Percentiles rank a stretch among this genome's conserved stretches.
Conservation (phyloP, 148 eudicot genomes). For the Silene conica region DNA sequence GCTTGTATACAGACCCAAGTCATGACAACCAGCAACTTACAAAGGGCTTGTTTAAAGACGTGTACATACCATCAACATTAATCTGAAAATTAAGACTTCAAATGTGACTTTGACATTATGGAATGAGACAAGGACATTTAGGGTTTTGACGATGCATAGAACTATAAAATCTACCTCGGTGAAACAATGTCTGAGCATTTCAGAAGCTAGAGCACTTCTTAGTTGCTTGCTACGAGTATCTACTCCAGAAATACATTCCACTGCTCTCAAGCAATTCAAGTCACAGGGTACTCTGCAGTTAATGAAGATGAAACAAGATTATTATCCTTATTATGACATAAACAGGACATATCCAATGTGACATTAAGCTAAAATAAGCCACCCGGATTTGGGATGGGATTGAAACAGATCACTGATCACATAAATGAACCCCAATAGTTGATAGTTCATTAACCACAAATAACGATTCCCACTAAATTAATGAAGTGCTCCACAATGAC, state of each 20-base stretch:
- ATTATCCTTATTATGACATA: neutral
- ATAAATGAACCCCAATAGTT: no score
- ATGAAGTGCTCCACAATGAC: no score
- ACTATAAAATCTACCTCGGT: slow-evolving; percentile 42
- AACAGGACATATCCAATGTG: neutral
- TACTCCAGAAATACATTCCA: slow-evolving; percentile 60
- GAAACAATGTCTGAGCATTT: slow-evolving; percentile 54
- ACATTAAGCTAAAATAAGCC: neutral
- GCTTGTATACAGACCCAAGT: neutral
- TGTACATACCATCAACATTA: neutral
- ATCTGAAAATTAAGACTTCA: neutral
- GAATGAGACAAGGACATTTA: neutral
- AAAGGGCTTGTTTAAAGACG: neutral
- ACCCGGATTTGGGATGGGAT: neutral
- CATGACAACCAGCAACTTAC: neutral
- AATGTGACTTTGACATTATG: neutral
- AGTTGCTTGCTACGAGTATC: slow-evolving; percentile 72
- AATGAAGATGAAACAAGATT: neutral
- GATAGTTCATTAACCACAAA: no score
- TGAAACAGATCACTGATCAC: neutral
- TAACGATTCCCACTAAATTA: no score
- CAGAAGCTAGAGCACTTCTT: slow-evolving; percentile 51
- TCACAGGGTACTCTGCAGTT: slow-evolving; percentile 61
- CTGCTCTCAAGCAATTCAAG: slow-evolving; percentile 58
- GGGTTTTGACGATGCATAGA: neutral